Evolutionary conservation across 2,329 filamentous ascomycete genomes (phyloP).

Genomic region (Penicillium sp.): DNA sequence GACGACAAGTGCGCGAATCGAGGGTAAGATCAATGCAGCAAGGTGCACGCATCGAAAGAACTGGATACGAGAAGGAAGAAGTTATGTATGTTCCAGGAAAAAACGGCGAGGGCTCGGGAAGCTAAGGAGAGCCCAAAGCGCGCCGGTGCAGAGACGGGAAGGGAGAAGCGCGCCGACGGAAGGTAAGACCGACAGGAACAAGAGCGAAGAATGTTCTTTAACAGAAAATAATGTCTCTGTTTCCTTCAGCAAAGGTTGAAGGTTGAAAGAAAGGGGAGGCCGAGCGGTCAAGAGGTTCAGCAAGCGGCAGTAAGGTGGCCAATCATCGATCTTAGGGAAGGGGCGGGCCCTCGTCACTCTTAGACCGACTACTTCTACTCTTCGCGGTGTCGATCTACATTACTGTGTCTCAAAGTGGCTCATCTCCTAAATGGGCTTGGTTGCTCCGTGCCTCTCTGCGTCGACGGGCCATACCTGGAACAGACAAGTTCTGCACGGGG

Average conservation of each 20-base stretch:
- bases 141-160: slow-evolving; percentile 7
- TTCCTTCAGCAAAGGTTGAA: neutral
- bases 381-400: neutral
- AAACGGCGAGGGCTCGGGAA: slow-evolving; percentile 15
- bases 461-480: neutral
- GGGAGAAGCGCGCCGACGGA: neutral
- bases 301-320: slow-evolving; percentile 16
- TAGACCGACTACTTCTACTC: neutral
- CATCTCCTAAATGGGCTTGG: neutral
- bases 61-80: neutral
- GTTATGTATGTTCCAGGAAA: slow-evolving; percentile 12
- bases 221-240: slow-evolving; percentile 3
- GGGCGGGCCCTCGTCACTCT: slow-evolving; percentile 2
- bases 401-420: neutral
- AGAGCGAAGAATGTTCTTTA: neutral
- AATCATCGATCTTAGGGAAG: slow-evolving; percentile 15
- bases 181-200: neutral
- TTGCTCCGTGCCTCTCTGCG: neutral
- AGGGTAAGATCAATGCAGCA: neutral
- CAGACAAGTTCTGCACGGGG: neutral
- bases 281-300: slow-evolving; percentile 21
- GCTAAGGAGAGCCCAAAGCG: slow-evolving; percentile 12
- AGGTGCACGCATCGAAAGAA: neutral
- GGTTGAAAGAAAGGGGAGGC: slow-evolving; percentile 24
- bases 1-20: neutral